These are phyloP conservation scores for Ganoderma lucidum DNA, from an alignment of 1,284 basidiomycete genomes.

Conservation along the genomic window DNA sequence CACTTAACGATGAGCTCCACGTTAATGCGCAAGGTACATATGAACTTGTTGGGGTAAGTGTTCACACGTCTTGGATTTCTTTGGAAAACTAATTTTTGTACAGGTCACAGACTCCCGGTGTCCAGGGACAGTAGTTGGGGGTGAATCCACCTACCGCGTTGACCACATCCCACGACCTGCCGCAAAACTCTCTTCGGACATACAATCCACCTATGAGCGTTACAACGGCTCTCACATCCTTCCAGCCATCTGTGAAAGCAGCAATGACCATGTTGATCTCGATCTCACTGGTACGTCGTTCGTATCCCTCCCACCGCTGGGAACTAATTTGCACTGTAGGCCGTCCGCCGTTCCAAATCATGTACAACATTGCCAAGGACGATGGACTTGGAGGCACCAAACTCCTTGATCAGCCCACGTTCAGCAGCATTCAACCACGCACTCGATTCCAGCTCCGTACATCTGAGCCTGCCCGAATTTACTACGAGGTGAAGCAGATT, in stretches of 20 bases:
- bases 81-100: background rate
- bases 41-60: conserved; percentile 71
- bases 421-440: conserved; percentile 86
- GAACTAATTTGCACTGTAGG: conserved; percentile 51
- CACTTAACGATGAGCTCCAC: conserved; percentile 75
- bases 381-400: conserved; percentile 66
- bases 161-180: conserved; percentile 80
- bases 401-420: conserved; percentile 74
- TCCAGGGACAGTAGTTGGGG: conserved; percentile 72
- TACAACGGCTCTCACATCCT: conserved; percentile 77
- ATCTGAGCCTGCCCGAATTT: conserved; percentile 80
- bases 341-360: conserved; percentile 86
- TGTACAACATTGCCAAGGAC: conserved; percentile 78
- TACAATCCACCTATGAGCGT: conserved; percentile 59
- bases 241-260: conserved; percentile 82
- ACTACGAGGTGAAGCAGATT: conserved; percentile 89
- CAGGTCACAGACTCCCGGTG: conserved; percentile 88
- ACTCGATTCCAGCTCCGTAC: conserved; percentile 89
- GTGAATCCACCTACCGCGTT: conserved; percentile 74
- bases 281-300: conserved; percentile 68
- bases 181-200: conserved; percentile 64
- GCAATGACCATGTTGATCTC: conserved; percentile 82
- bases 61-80: background rate
- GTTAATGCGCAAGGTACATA: conserved; percentile 81
- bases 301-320: background rate